Evolutionary conservation across 2,329 filamentous ascomycete genomes (phyloP), one percentile per base, ranked within the genome.

Genomic region (Lachnellula hyalina): DNA sequence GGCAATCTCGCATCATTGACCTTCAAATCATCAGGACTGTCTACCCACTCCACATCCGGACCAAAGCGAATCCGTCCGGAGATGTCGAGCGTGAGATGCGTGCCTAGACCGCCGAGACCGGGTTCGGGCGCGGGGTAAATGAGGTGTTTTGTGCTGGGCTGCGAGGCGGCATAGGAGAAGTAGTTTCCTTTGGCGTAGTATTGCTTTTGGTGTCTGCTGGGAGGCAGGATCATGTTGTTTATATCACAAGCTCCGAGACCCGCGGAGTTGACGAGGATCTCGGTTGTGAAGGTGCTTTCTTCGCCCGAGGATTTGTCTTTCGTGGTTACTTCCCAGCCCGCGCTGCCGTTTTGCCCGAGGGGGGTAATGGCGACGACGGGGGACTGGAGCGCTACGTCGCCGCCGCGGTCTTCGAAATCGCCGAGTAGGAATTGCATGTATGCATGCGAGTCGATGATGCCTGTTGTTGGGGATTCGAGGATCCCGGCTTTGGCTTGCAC

Each of bases 141-240:
- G 21, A 99, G 82, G 11, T 92, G 83, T 41, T 74, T 77, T 0
- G 90, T 91, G 2, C 65, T 67, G 0, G 90, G 92, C 1, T 68
- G 67, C 0, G 85, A 82, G 1, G 83, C 75, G 0, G 79, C 73
- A 74, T 96, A 97, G 32, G 86, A 88, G 74, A 95, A 97, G 75
- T 99, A 99, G 57, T 90, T 93, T 0, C 94, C 94, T 75, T 99
- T 99, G 56, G 93, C 93, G 73, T 87, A 97, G 75, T 82, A 89
- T 5, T 90, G 80, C 23, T 72, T 80, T 40, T 75, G 74, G 49
- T 83, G 83, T 5, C 79, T 72, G 0, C 74, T 70, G 0, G 73
- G 63, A 0, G 86, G 84, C 0, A 90, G 77, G 38, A 97, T 81
- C 80, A 92, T 86, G 74, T 97, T 99, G 66, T 87, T 86, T 45